Base-by-base conservation (phyloP, 2,329 filamentous ascomycete species). In the Verticillium albo-atrum region DNA sequence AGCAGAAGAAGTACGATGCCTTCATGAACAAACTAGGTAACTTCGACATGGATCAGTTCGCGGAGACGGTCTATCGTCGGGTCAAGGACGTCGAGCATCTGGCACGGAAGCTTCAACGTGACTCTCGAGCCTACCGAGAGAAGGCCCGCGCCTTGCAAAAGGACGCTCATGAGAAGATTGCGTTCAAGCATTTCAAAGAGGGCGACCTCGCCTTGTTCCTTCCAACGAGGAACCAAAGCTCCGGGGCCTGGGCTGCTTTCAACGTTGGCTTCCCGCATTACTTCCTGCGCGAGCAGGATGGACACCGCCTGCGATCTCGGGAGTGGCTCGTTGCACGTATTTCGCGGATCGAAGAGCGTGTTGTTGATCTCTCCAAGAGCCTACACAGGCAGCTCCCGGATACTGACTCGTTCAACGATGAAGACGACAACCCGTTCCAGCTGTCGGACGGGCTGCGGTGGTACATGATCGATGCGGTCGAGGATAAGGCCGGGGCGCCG, bases 261-360 rank as follows among this genome's bases (percentile, higher is more conserved):
- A 99, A 99, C 68, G 91, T 99, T 32, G 94, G 93, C 1, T 96
- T 94, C 61, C 95, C 95, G 9, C 95, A 99, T 72, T 98, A 95
- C 77, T 99, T 99, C 77, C 82, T 99, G 3, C 90, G 92, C 35
- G 95, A 99, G 73, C 90, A 96, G 71, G 94, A 98, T 67, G 83
- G 83, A 1, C 96, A 99, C 74, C 89, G 91, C 62, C 79, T 99
- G 6, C 86, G 89, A 30, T 88, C 87, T 54, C 85, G 94, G 35
- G 95, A 99, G 71, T 99, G 95, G 92, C 86, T 99, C n/a, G 88
- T 99, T 7, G 95, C 95, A 9, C 88, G 95, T 17, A 98, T 99
- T 60, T 88, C 88, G 14, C 92, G 91, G 64, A 87, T 98, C 25
- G 92, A 98, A 76, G 92, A 97, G 72, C 89, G 92, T 3, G 89